These are phyloP conservation scores for Fusarium nygamai DNA, from an alignment of 2,329 filamentous ascomycete genomes.

Conservation along the genomic window DNA sequence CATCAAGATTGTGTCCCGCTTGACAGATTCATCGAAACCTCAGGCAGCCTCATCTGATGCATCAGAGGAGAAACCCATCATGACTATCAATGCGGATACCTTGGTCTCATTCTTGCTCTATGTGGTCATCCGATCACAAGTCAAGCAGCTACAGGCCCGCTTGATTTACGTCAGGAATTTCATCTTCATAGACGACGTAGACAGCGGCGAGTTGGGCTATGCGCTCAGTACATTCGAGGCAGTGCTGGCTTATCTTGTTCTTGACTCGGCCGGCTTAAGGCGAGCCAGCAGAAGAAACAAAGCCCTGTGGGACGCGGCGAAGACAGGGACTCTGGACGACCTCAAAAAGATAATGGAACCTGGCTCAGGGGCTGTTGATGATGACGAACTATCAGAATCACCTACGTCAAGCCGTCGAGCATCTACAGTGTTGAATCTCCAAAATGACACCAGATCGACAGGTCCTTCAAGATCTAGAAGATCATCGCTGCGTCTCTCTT, in stretches of 20 bases:
- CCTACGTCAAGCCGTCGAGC: conserved; percentile 55
- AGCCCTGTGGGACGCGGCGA: conserved; percentile 86
- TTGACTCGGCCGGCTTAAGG: conserved; percentile 82
- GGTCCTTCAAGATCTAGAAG: conserved; percentile 45
- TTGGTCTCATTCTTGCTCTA: conserved; percentile 90
- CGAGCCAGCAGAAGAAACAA: conserved; percentile 88
- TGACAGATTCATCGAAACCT: conserved; percentile 62
- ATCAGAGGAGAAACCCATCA: conserved; percentile 62
- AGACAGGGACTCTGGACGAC: conserved; percentile 77
- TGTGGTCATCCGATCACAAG: conserved; percentile 90
- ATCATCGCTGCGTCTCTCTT: conserved; percentile 54
- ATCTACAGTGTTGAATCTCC: conserved; percentile 60
- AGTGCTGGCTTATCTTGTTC: conserved; percentile 85
- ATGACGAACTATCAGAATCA: conserved; percentile 54
- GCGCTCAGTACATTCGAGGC: conserved; percentile 96
- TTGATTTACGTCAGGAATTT: conserved; percentile 97
- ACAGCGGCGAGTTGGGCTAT: conserved; percentile 95
- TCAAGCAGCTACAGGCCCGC: conserved; percentile 86
- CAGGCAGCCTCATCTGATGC: conserved; percentile 48
- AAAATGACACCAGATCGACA: conserved; percentile 51
- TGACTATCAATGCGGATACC: conserved; percentile 84
- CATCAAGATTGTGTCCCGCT: conserved; percentile 82
- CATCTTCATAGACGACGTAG: conserved; percentile 97
- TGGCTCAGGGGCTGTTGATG: conserved; percentile 59
- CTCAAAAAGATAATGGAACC: conserved; percentile 85